A percentile compares a stretch with the other conserved stretches of the same genome.
Conservation (phyloP, 305 asterid species). For the Fraxinus xanthoxyloides region DNA sequence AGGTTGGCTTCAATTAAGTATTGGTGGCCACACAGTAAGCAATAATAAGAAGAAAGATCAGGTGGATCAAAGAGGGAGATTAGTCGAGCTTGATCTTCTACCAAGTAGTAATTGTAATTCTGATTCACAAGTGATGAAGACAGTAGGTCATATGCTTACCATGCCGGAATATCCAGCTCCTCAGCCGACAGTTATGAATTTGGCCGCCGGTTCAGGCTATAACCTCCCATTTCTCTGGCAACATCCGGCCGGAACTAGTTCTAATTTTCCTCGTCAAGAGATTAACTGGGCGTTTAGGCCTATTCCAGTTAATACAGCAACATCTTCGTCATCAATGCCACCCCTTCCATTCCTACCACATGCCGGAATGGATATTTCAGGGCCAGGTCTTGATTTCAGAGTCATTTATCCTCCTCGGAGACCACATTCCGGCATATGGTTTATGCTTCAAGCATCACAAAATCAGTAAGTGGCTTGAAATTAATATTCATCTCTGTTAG, state of each 20-base stretch:
- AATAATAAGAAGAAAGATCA: neutral
- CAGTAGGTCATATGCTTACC: constrained; percentile 6
- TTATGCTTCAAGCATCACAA: constrained; percentile 68
- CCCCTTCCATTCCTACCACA: constrained; percentile 40
- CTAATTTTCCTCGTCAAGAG: constrained; percentile 33
- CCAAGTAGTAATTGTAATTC: constrained; percentile 23
- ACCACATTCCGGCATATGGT: constrained; percentile 89
- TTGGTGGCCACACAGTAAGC: constrained; percentile 40
- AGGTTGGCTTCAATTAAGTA: constrained; percentile 74
- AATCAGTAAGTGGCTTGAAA: constrained; percentile 55
- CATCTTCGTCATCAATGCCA: constrained; percentile 23
- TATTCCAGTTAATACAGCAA: constrained; percentile 24
- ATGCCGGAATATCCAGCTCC: constrained; percentile 35
- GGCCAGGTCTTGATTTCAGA: constrained; percentile 53
- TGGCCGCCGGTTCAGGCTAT: neutral
- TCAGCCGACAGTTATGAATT: constrained; percentile 25
- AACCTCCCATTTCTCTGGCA: constrained; percentile 29
- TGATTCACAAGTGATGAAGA: constrained; percentile 12
- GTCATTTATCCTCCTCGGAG: constrained; percentile 74
- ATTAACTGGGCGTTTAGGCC: constrained; percentile 59
- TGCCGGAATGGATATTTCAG: constrained; percentile 26
- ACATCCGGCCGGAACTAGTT: constrained; percentile 22
- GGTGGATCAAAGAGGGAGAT: constrained; percentile 13
- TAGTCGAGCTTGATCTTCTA: constrained; percentile 67
- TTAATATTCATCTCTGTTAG: neutral